Evolutionary conservation across 31 red algal species (phyloP).

Genomic region (Endocladia muricata): DNA sequence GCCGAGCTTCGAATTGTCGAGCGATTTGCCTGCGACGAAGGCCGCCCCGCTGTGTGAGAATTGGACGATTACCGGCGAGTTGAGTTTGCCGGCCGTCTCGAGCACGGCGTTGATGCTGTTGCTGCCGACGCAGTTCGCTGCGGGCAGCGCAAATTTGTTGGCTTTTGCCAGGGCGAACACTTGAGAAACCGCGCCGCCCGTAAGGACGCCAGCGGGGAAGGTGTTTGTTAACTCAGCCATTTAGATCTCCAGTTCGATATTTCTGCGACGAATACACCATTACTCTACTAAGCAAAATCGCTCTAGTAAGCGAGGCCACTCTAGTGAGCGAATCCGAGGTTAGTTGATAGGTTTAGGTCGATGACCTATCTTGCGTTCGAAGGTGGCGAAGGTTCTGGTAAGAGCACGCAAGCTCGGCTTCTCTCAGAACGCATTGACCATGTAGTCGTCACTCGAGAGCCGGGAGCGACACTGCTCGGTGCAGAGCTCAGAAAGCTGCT

Average conservation of each 20-base stretch:
- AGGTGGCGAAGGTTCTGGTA: background rate
- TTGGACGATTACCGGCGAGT: constrained; percentile 77
- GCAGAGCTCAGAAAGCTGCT: background rate
- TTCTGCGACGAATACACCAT: no score
- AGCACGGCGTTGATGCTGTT: constrained; percentile 66
- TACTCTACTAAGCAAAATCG: no score
- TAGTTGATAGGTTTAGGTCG: no score
- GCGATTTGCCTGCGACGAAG: constrained; percentile 68
- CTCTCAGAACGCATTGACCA: background rate
- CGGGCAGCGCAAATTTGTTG: constrained; percentile 57
- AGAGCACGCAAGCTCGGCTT: background rate
- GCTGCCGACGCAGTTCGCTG: constrained; percentile 43
- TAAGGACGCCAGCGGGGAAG: no score
- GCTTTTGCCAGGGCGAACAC: no score
- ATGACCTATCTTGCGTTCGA: constrained; percentile 8
- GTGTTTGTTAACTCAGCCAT: no score
- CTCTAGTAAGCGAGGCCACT: no score
- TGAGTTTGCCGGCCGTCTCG: constrained; percentile 55
- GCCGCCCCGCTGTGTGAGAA: constrained; percentile 65
- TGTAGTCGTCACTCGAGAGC: background rate
- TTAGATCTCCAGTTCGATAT: no score
- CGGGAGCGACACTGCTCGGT: background rate
- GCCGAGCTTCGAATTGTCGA: constrained; percentile 27
- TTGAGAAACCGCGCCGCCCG: no score
- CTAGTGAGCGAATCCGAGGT: no score